Evolutionary conservation across 106 monocot genomes (phyloP).

Genomic region (Dendrobium huoshanense): DNA sequence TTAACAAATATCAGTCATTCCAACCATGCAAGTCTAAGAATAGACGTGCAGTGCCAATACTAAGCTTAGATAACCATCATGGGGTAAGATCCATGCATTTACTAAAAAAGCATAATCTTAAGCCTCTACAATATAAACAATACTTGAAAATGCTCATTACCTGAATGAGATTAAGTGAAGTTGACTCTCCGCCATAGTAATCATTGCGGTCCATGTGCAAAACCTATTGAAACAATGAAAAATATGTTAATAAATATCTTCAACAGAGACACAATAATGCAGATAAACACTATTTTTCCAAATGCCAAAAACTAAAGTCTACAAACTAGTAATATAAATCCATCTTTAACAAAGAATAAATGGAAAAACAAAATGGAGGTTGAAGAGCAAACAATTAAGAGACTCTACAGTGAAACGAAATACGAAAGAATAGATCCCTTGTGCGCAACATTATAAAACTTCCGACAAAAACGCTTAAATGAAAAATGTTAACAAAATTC

Average conservation of each 20-base stretch:
- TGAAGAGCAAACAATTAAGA: not conserved
- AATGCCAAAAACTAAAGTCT: not conserved
- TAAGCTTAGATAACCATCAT: not conserved
- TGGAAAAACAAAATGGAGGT: not conserved
- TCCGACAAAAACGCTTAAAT: not conserved
- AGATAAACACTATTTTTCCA: not conserved
- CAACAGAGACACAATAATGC: not conserved
- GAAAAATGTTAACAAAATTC: not conserved
- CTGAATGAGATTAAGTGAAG: slow-evolving; percentile 57
- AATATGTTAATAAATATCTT: not conserved
- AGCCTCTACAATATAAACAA: not conserved
- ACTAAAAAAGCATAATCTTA: not conserved
- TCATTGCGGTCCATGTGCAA: slow-evolving; percentile 56
- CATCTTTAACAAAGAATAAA: not conserved
- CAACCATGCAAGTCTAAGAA: not conserved
- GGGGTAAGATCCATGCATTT: not conserved
- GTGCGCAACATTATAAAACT: not conserved
- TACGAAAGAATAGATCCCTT: not conserved
- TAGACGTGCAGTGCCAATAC: not conserved
- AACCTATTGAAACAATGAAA: slow-evolving; percentile 15
- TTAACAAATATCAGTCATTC: not conserved
- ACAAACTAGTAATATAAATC: not conserved
- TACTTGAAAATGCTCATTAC: slow-evolving; percentile 14
- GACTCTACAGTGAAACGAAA: not conserved
- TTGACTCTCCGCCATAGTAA: slow-evolving; percentile 58